Base-by-base conservation (phyloP, 768 basidiomycete genomes). In the Russula sp. region DNA sequence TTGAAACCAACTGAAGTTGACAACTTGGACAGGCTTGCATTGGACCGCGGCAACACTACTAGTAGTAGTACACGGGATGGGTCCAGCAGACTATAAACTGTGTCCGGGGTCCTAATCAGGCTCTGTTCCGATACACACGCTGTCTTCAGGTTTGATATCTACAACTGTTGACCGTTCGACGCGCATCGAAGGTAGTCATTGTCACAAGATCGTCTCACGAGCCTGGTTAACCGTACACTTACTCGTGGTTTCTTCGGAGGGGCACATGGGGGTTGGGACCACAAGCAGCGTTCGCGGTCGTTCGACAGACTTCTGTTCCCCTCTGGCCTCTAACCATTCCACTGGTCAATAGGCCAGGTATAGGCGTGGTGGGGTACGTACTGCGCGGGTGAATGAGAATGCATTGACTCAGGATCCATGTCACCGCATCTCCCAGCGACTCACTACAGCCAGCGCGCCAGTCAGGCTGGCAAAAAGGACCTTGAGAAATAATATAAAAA, bases 371-470 rank as follows among this genome's bases (percentile, higher is more conserved):
- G 8, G 44, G 27, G 32, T 18, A 57, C 71, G 60, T 66, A 74
- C 74, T 70, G 18, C 70, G 71, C n/a, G 75, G 70, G 45, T 74
- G 73, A 45, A 73, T 73, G 59, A 75, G 70, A 65, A 75, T 71
- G 13, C 71, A 69, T 61, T 75, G 75, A 64, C 71, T 71, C 74
- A 70, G 73, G 63, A 73, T 75, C 74, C 73, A 75, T 14, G 74
- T 72, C 34, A 72, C 54, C 3, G 71, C 68, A 64, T 74, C 74
- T 53, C 71, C 76, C n/a, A n/a, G n/a, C n/a, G n/a, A n/a, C n/a
- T n/a, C n/a, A n/a, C n/a, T n/a, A n/a, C n/a, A n/a, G n/a, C n/a
- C n/a, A n/a, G n/a, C n/a, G n/a, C n/a, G n/a, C n/a, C n/a, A n/a
- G n/a, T n/a, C n/a, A n/a, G n/a, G n/a, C n/a, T n/a, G n/a, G n/a